phyloP scores from a whole-genome alignment of 2,329 filamentous ascomycete genomes.

The Paecilomyces fulvus region DNA sequence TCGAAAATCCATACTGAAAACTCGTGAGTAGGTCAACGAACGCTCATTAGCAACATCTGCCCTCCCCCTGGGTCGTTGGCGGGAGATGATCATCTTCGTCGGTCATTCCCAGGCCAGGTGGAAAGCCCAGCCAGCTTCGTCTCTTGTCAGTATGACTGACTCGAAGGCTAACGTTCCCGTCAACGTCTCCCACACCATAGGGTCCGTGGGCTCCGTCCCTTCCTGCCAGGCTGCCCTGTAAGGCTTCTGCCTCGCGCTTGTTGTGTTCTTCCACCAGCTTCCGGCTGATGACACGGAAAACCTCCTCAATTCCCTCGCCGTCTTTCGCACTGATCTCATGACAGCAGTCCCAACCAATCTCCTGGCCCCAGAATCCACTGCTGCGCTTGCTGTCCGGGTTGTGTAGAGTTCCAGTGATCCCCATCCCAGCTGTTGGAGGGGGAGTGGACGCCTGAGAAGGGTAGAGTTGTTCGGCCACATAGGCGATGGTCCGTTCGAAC shows the following conservation, averaged over 20 bases:
- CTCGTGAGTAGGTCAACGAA: slow-evolving; percentile 1
- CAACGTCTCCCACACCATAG: slow-evolving; percentile 39
- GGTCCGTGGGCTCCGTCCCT: slow-evolving; percentile 31
- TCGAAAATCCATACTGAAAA: slow-evolving; percentile 1
- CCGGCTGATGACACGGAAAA: slow-evolving; percentile 82
- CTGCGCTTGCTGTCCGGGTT: slow-evolving; percentile 38
- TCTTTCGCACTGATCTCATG: slow-evolving; percentile 94
- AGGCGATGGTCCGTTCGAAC: slow-evolving; percentile 92
- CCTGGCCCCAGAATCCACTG: slow-evolving; percentile 66
- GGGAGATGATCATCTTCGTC: slow-evolving; percentile 23
- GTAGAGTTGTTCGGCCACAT: slow-evolving; percentile 84
- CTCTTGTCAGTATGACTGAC: slow-evolving; percentile 53
- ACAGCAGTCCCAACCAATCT: slow-evolving; percentile 92
- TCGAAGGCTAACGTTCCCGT: slow-evolving; percentile 51
- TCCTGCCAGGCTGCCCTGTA: slow-evolving; percentile 38
- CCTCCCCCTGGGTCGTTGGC: slow-evolving; percentile 24
- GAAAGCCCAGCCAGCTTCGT: slow-evolving; percentile 58
- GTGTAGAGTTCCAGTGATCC: slow-evolving; percentile 15
- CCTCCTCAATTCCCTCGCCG: slow-evolving; percentile 92
- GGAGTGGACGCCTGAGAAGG: slow-evolving; percentile 61
- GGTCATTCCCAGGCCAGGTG: slow-evolving; percentile 35
- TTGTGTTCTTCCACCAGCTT: slow-evolving; percentile 68
- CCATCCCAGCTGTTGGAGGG: slow-evolving; percentile 51
- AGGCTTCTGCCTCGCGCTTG: slow-evolving; percentile 43
- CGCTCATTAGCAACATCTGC: slow-evolving; percentile 33